Conservation (phyloP, 1,139 yeast genomes). For the Groenewaldozyma auringiensis region DNA sequence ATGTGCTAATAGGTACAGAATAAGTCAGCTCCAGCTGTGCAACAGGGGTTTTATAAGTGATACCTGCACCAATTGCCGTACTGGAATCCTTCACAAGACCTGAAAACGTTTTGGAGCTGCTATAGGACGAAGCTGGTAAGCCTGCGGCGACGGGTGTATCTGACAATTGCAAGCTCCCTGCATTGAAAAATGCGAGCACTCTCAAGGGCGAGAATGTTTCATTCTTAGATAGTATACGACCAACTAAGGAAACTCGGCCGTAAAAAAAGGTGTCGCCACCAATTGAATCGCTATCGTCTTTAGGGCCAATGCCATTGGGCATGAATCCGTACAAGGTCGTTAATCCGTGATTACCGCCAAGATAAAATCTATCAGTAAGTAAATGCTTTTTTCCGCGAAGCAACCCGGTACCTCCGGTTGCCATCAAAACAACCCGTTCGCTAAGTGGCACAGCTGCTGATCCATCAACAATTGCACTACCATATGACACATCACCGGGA, state of each 20-base stretch:
- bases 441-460: constrained; percentile 24
- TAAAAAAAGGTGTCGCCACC: constrained; percentile 78
- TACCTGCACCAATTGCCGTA: constrained; percentile 43
- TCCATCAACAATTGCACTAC: constrained; percentile 28
- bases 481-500: constrained; percentile 29
- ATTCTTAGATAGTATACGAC: constrained; percentile 50
- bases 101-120: neutral
- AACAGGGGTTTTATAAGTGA: constrained; percentile 75
- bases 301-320: constrained; percentile 81
- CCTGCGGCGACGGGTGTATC: neutral
- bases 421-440: constrained; percentile 15
- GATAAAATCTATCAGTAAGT: constrained; percentile 44
- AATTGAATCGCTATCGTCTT: constrained; percentile 44
- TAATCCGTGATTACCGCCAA: constrained; percentile 81
- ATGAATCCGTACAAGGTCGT: constrained; percentile 53
- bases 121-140: neutral
- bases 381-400: constrained; percentile 11
- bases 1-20: constrained; percentile 64
- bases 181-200: constrained; percentile 62
- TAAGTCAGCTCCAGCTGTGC: constrained; percentile 90
- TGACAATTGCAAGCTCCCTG: constrained; percentile 31
- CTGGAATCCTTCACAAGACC: constrained; percentile 1
- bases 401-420: constrained; percentile 16
- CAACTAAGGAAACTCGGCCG: constrained; percentile 55
- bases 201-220: constrained; percentile 52